These are phyloP conservation scores for Umbelopsis sp. DNA, from an alignment of 371 early-diverging fungal species.

Conservation along the genomic window DNA sequence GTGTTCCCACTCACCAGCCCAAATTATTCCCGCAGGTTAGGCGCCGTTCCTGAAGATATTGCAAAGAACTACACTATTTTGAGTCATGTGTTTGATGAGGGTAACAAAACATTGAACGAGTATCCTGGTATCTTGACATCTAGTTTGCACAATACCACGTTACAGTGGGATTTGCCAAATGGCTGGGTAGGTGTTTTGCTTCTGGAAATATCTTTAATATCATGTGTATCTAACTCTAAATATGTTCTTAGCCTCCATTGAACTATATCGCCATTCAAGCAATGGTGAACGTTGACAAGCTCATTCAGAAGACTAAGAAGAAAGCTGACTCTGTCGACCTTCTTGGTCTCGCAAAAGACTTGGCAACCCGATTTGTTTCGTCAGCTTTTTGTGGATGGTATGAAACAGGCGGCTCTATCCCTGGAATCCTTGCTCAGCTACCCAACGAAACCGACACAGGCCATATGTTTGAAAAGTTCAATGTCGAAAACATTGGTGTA, in stretches of 20 bases:
- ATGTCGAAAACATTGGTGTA: constrained; percentile 57
- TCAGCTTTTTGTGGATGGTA: constrained; percentile 76
- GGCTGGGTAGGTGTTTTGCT: constrained; percentile 58
- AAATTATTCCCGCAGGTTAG: constrained; percentile 28
- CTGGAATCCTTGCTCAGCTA: constrained; percentile 39
- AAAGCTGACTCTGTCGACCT: background rate
- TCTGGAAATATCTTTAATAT: background rate
- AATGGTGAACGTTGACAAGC: constrained; percentile 37
- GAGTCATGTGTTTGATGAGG: constrained; percentile 36
- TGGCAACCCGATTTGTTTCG: constrained; percentile 68
- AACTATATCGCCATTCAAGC: constrained; percentile 58
- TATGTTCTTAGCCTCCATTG: constrained; percentile 41
- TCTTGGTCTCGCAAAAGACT: constrained; percentile 36
- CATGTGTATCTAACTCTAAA: background rate
- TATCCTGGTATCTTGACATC: constrained; percentile 73
- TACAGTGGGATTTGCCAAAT: constrained; percentile 93
- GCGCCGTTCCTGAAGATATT: constrained; percentile 38
- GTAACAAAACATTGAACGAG: constrained; percentile 30
- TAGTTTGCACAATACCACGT: constrained; percentile 56
- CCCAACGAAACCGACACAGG: constrained; percentile 39
- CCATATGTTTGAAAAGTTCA: constrained; percentile 86
- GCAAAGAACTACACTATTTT: constrained; percentile 24
- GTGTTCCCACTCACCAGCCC: background rate
- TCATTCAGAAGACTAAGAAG: constrained; percentile 14
- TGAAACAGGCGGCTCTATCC: constrained; percentile 64